Base-by-base conservation (phyloP, 1,139 yeast genomes). In the Candida tetrigidarum region DNA sequence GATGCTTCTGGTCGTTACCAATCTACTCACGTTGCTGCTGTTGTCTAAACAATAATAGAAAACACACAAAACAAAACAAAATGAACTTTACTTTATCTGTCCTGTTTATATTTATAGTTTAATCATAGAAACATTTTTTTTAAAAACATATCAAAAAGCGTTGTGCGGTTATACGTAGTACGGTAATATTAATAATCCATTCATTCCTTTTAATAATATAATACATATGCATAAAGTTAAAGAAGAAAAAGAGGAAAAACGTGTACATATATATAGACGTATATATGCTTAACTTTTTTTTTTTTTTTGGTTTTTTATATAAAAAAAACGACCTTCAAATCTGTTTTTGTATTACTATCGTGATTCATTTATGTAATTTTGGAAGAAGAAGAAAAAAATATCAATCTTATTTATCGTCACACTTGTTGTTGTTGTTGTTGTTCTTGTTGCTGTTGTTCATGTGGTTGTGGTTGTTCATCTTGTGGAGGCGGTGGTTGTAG, bases 1-100 rank as follows among this genome's bases (percentile, higher is more conserved):
- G 99, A 93, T 71, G 99, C 99, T 44, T 87, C 96, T 47, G 99
- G 99, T 54, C 89, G 99, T 76, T 92, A 79, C 64, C 97, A 96
- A 56, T 81, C 87, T 72, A 84, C 87, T 57, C 99, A 93, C 69
- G 91, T 86, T 48, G 34, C 37, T 14, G 18, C 25, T 6, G 20
- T 39, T 39, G 18, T 39, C n/a, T 30, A 37, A 18, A 10, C 22
- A 34, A n/a, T n/a, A 22, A 7, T 22, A 5, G 5, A n/a, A 7
- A 5, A 4, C 7, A 15, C 4, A 10, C 7, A 10, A 16, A 7
- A 9, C 5, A 16, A 26, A 40, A 19, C 11, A 28, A 28, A 28
- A 28, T 2, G n/a, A 27, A n/a, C n/a, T n/a, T n/a, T n/a, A 22
- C 25, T 22, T 22, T 5, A 9, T n/a, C 30, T 12, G 7, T 18